A percentile compares a stretch with the other conserved stretches of the same genome.
phyloP scores from a whole-genome alignment of 2,329 filamentous ascomycete genomes.

The Exophiala calicioides region DNA sequence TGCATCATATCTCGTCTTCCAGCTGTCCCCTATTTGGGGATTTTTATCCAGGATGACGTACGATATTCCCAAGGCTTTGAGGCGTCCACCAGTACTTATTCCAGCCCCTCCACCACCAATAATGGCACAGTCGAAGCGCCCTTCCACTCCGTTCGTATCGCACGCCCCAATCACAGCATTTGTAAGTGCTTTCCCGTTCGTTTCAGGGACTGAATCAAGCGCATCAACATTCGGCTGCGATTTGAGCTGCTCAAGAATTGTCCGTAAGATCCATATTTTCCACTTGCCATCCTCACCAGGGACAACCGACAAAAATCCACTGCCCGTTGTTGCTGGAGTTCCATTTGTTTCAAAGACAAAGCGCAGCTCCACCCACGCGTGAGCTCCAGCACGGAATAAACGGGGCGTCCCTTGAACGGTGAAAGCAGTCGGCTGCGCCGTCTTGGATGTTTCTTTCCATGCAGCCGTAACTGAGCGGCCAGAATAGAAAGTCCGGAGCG shows the following conservation, averaged over 20 bases:
- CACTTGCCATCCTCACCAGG: conserved; percentile 20
- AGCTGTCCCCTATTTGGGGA: conserved; percentile 47
- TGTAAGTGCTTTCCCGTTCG: not conserved
- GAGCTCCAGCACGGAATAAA: not conserved
- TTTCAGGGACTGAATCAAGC: conserved; percentile 10
- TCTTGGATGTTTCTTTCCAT: conserved; percentile 19
- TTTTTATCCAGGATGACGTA: conserved; percentile 50
- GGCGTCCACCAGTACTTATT: conserved; percentile 44
- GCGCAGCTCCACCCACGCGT: not conserved
- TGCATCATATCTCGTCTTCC: conserved; percentile 49
- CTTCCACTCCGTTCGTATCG: conserved; percentile 1
- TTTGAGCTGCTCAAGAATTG: conserved; percentile 24
- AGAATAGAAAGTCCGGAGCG: conserved; percentile 28
- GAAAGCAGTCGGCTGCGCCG: not conserved
- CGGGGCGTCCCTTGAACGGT: not conserved
- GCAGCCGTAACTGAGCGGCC: conserved; percentile 18
- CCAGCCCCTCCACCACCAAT: conserved; percentile 49
- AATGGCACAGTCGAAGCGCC: conserved; percentile 34
- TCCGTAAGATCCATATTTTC: conserved; percentile 33
- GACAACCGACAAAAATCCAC: conserved; percentile 2
- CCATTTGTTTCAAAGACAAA: conserved; percentile 5
- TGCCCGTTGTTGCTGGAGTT: not conserved
- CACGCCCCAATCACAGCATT: not conserved
- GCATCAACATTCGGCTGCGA: conserved; percentile 27
- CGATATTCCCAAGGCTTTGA: conserved; percentile 45